A percentile compares a stretch with the other conserved stretches of the same genome.
These are phyloP conservation scores for Colletotrichum magnum DNA, from an alignment of 2,329 filamentous ascomycete species.

Conservation along the genomic window DNA sequence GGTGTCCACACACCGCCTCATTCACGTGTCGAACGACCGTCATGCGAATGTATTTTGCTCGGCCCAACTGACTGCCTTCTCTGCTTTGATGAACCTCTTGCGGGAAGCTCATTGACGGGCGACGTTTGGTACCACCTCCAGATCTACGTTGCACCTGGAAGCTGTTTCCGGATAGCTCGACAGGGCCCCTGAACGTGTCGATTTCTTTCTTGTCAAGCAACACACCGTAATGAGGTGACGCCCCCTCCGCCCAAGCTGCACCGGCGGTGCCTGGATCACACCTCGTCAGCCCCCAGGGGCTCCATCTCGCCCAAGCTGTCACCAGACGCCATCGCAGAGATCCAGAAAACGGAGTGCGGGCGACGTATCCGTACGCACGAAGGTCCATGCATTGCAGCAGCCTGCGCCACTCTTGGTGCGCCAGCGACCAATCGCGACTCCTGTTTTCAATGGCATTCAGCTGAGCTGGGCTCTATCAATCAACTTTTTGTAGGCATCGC, in stretches of 20 bases:
- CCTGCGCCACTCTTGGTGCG: background rate
- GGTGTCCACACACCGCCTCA: constrained; percentile 39
- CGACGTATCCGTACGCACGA: background rate
- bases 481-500: background rate
- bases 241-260: constrained; percentile 7
- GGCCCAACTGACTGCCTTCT: constrained; percentile 22
- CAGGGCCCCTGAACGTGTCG: background rate
- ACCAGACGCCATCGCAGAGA: constrained; percentile 12
- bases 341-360: background rate
- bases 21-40: constrained; percentile 41
- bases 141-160: constrained; percentile 7
- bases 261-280: background rate
- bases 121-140: constrained; percentile 10
- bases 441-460: background rate
- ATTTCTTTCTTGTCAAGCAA: constrained; percentile 14
- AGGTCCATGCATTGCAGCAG: constrained; percentile 3
- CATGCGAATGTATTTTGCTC: constrained; percentile 34
- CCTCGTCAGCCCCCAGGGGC: background rate
- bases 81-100: background rate
- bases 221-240: constrained; percentile 23
- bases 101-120: constrained; percentile 1
- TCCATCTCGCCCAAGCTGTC: constrained; percentile 3
- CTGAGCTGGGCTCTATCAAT: background rate
- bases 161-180: constrained; percentile 8
- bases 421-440: constrained; percentile 21